Evolutionary conservation across 2,329 filamentous ascomycete species (phyloP).

Genomic region (Trichoderma sp.): DNA sequence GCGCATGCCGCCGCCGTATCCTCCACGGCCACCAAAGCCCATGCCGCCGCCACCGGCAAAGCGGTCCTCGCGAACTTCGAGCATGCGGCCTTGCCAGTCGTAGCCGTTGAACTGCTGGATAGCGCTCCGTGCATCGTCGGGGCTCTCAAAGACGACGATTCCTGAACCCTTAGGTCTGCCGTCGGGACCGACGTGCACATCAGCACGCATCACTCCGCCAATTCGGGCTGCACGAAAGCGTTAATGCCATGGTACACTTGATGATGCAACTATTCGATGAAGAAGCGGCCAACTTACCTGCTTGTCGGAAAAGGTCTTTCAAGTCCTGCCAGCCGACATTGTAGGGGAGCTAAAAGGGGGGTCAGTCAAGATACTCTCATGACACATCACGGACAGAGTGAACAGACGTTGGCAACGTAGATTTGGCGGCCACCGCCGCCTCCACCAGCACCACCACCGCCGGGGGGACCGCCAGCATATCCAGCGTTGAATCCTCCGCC

Average conservation of each 20-base stretch:
- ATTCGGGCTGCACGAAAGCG: conserved; percentile 46
- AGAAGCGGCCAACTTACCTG: conserved; percentile 63
- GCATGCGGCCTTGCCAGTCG: conserved; percentile 90
- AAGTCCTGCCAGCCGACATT: conserved; percentile 98
- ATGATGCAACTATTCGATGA: neutral
- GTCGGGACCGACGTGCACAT: conserved; percentile 89
- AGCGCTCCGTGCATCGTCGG: conserved; percentile 91
- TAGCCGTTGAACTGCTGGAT: conserved; percentile 98
- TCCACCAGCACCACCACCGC: conserved; percentile 56
- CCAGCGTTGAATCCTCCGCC: conserved; percentile 58
- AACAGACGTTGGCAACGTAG: conserved; percentile 96
- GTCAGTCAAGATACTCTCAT: conserved; percentile 23
- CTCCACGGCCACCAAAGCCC: conserved; percentile 58
- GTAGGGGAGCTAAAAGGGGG: conserved; percentile 74
- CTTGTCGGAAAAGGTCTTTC: conserved; percentile 97
- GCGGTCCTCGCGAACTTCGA: conserved; percentile 95
- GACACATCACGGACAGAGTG: conserved; percentile 18
- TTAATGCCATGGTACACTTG: neutral
- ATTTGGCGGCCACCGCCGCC: conserved; percentile 71
- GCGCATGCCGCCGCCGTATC: conserved; percentile 57
- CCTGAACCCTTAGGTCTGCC: conserved; percentile 95
- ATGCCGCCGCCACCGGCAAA: conserved; percentile 65
- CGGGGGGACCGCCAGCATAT: conserved; percentile 47
- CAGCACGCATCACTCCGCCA: conserved; percentile 85
- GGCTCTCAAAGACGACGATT: conserved; percentile 92